Evolutionary conservation across 129 eudicot genomes (phyloP).

Genomic region (Ambrosia artemisiifolia): DNA sequence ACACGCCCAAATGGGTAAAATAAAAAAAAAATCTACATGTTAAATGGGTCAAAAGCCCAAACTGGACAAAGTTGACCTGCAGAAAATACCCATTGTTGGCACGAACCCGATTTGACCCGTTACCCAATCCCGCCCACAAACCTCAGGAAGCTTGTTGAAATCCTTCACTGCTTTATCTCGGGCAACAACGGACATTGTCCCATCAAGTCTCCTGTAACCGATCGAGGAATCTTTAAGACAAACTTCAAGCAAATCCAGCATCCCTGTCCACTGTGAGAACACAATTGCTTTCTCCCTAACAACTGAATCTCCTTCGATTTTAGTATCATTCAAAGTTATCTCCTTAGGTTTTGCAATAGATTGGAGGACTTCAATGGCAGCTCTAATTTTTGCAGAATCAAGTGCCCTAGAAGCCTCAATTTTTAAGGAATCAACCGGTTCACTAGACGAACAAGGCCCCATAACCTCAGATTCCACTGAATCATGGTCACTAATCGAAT

Average conservation of each 20-base stretch:
- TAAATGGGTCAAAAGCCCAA: neutral
- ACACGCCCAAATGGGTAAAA: neutral
- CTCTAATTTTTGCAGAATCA: slow-evolving; percentile 79
- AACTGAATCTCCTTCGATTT: slow-evolving; percentile 13
- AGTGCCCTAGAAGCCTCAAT: slow-evolving; percentile 31
- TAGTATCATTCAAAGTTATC: slow-evolving; percentile 4
- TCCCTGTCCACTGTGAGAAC: slow-evolving; percentile 97
- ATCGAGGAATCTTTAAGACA: slow-evolving; percentile 63
- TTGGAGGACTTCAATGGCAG: slow-evolving; percentile 39
- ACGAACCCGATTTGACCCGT: neutral
- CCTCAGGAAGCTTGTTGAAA: slow-evolving; percentile 85
- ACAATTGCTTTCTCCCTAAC: slow-evolving; percentile 80
- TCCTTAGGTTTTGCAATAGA: slow-evolving; percentile 27
- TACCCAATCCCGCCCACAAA: slow-evolving; percentile 23
- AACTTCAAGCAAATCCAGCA: slow-evolving; percentile 91
- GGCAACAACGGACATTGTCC: slow-evolving; percentile 82
- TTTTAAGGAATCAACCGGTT: slow-evolving; percentile 16
- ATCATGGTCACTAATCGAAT: slow-evolving; percentile 39
- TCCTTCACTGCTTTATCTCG: slow-evolving; percentile 92
- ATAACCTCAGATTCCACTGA: slow-evolving; percentile 29
- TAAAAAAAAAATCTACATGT: neutral
- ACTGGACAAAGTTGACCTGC: neutral
- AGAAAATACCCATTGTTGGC: neutral
- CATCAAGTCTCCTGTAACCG: slow-evolving; percentile 83
- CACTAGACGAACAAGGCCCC: slow-evolving; percentile 23